These are phyloP conservation scores for Termitomyces sp. DNA, from an alignment of 768 basidiomycete genomes.

Conservation along the genomic window DNA sequence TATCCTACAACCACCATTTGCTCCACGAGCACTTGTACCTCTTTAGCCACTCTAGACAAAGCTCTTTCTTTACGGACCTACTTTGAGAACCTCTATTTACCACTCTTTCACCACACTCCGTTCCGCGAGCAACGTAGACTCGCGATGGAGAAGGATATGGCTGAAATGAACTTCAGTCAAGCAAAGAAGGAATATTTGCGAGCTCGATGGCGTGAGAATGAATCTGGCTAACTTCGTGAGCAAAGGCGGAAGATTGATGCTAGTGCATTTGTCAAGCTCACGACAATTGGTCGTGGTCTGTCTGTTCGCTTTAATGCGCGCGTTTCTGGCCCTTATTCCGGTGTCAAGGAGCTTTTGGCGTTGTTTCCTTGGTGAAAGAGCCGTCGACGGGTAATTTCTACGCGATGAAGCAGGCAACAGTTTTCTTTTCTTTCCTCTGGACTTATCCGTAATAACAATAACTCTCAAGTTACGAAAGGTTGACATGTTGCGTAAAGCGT, in stretches of 20 bases:
- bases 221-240: constrained; percentile 87
- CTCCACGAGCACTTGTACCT: constrained; percentile 64
- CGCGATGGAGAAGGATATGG: constrained; percentile 88
- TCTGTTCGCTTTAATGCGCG: constrained; percentile 14
- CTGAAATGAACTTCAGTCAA: constrained; percentile 61
- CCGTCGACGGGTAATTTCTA: constrained; percentile 72
- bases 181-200: constrained; percentile 68
- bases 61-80: constrained; percentile 89
- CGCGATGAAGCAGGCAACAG: constrained; percentile 90
- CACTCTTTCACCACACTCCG: constrained; percentile 76
- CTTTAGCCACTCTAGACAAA: constrained; percentile 88
- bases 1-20: constrained; percentile 27
- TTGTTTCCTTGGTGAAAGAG: constrained; percentile 89
- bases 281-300: constrained; percentile 91
- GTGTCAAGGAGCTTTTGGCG: constrained; percentile 56
- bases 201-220: constrained; percentile 77
- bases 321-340: neutral
- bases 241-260: constrained; percentile 76
- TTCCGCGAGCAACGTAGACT: constrained; percentile 80
- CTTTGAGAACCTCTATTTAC: constrained; percentile 90
- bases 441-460: constrained; percentile 17
- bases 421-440: constrained; percentile 1
- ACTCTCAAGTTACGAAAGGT: constrained; percentile 65
- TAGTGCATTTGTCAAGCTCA: constrained; percentile 81
- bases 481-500: constrained; percentile 93